Percentiles rank a stretch among this genome's conserved stretches.
phyloP scores from a whole-genome alignment of 2,329 filamentous ascomycete genomes.

The Sclerotiophoma versabilis region DNA sequence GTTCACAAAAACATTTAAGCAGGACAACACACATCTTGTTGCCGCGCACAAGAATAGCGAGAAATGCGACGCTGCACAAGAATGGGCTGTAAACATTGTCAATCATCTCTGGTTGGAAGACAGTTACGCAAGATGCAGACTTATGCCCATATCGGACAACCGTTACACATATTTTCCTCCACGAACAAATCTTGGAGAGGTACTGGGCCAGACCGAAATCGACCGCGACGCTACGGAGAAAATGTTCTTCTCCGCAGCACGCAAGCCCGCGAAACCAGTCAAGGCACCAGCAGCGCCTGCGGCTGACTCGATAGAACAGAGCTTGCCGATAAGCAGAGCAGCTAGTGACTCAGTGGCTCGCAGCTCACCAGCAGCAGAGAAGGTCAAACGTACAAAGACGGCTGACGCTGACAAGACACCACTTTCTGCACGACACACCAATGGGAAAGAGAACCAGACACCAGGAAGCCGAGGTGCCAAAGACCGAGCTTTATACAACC shows the following conservation, averaged over 20 bases:
- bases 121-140: conserved; percentile 87
- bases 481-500: conserved; percentile 75
- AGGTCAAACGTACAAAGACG: conserved; percentile 36
- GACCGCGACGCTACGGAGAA: conserved; percentile 76
- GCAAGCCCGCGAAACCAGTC: conserved; percentile 32
- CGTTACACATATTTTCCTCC: conserved; percentile 87
- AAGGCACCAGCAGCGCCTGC: conserved; percentile 28
- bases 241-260: conserved; percentile 61
- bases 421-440: conserved; percentile 43
- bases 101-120: conserved; percentile 99
- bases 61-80: conserved; percentile 88
- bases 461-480: conserved; percentile 89
- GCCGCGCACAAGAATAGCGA: conserved; percentile 89
- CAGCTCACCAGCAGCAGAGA: conserved; percentile 36
- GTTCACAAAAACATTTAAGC: conserved; percentile 94
- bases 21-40: conserved; percentile 94
- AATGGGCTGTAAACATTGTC: conserved; percentile 89
- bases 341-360: conserved; percentile 30
- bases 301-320: conserved; percentile 29
- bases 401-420: conserved; percentile 59
- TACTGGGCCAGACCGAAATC: conserved; percentile 87
- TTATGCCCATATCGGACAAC: conserved; percentile 73
- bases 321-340: conserved; percentile 19
- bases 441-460: conserved; percentile 83
- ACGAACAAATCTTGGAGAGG: conserved; percentile 89